Percentiles rank a stretch among this genome's conserved stretches.
These are phyloP conservation scores for Senecio squalidus DNA, from an alignment of 140 eudicot species.

Conservation along the genomic window DNA sequence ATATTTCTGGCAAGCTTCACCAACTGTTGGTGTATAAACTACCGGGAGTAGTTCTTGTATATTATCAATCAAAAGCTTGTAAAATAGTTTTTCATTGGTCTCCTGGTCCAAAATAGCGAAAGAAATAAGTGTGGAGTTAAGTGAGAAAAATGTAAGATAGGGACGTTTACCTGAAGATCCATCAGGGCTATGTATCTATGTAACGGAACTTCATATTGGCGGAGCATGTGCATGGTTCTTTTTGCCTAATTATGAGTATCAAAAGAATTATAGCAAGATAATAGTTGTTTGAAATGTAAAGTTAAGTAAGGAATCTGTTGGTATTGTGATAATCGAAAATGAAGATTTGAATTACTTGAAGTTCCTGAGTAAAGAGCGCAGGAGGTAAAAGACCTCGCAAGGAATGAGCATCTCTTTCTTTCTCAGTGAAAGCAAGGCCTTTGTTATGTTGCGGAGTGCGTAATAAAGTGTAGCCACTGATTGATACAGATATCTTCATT, in stretches of 20 bases:
- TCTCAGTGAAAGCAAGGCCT: slow-evolving; percentile 67
- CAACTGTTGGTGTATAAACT: slow-evolving; percentile 76
- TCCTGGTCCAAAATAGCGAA: slow-evolving; percentile 32
- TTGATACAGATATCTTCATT: too few relatives aligned
- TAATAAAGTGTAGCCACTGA: slow-evolving; percentile 60
- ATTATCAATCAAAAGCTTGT: slow-evolving; percentile 71
- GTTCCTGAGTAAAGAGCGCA: slow-evolving; percentile 44
- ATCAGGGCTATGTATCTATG: slow-evolving; percentile 79
- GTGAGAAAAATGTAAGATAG: not conserved
- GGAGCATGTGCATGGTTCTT: slow-evolving; percentile 51
- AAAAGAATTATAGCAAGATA: not conserved
- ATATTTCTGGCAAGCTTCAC: slow-evolving; percentile 87
- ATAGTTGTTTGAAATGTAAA: not conserved
- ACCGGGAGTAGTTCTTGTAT: slow-evolving; percentile 74
- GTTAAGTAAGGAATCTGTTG: not conserved
- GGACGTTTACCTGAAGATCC: slow-evolving; percentile 73
- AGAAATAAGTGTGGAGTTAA: not conserved
- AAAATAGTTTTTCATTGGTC: slow-evolving; percentile 61
- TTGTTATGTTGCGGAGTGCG: slow-evolving; percentile 79
- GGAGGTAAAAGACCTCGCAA: slow-evolving; percentile 78
- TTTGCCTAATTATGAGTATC: slow-evolving; percentile 45
- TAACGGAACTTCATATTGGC: slow-evolving; percentile 72
- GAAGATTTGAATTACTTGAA: slow-evolving; percentile 41
- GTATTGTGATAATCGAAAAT: not conserved
- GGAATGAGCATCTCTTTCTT: slow-evolving; percentile 74